Base-by-base conservation (phyloP, 345 rosid genomes). In the Rhodomyrtus tomentosa region DNA sequence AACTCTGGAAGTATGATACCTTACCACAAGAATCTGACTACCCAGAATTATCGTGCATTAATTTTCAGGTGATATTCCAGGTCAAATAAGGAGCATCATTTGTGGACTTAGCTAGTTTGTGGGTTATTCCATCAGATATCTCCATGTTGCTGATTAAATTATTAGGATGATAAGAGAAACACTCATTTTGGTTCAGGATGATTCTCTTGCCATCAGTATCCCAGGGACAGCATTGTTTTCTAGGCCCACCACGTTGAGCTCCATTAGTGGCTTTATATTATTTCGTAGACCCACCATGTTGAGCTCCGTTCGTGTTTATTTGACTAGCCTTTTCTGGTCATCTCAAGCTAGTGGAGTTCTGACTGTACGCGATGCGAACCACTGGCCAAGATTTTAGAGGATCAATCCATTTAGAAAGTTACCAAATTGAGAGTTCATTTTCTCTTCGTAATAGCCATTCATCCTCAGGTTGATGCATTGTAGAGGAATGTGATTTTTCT, bases 1-100 rank as follows among this genome's bases (percentile, higher is more conserved):
- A 85, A 85, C 81, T 87, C 91, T 27, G 95, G 93, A 29, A 91
- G 87, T 55, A 90, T 92, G 93, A 68, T 93, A 10, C 88, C 86
- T 50, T 90, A 86, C 86, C 95, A 92, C 86, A 86, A 62, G 74
- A 86, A 72, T 45, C 85, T 93, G 8, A 93, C 96, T 7, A 24
- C 81, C 22, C 87, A 84, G 82, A 92, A 91, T 13, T 91, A 90
- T 62, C 84, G 93, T 45, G 96, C 90, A 18, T 93, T 92, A 53
- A 90, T 93, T 20, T 93, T 84, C 86, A 91, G 94, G 96, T 92
- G 84, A 56, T 68, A 42, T 36, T 18, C 76, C 45, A 32, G 76
- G 76, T 18, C 45, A 36, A 59, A 59, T 36, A 18, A 18, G 45
- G 22, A 24, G 22, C 42, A 32, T 62, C 76, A 62, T 6, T 36